Base-by-base conservation (phyloP, 805 yeast genomes). In the Candida tammaniensis region DNA sequence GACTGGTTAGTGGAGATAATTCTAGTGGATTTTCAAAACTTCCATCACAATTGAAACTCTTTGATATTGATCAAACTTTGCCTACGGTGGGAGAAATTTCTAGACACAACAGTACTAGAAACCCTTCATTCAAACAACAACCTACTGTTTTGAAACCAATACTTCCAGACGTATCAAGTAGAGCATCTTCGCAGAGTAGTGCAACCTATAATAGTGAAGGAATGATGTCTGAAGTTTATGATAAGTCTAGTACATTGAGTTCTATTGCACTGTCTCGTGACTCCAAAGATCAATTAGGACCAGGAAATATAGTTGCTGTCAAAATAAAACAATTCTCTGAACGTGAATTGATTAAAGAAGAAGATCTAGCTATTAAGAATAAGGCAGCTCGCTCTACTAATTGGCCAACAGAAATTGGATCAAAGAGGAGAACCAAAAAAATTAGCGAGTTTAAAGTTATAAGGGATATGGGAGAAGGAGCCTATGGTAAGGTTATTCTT, bases 381-480 rank as follows among this genome's bases (percentile, higher is more conserved):
- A 59, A 64, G 20, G 57, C 55, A 30, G 44, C 44, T 1, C 45
- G 46, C 1, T 73, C 82, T 1, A 44, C 47, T 5, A 52, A 57
- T 29, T 76, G 78, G 71, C 82, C 82, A 0, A 42, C 39, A 15
- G 68, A 63, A 18, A 69, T 70, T 11, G 97, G 97, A 2, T 64
- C 70, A 5, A 66, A 68, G 36, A 75, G 93, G 49, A 72, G 96
- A 35, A 78, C 73, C 14, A 86, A 86, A 54, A 76, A 78, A 40
- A 73, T 86, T 43, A 55, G 71, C 0, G 95, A 88, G 54, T 93
- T 86, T 48, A 59, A 64, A 1, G 73, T 85, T 1, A 29, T 87
- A 27, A 83, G 85, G 54, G 77, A 80, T 42, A 77, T 93, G 79
- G 98, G 98, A 1, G 91, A 85, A 56, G 98, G 98, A 24, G 96